phyloP scores from a whole-genome alignment of 2,329 filamentous ascomycete species.

The Colletotrichum caudatum region DNA sequence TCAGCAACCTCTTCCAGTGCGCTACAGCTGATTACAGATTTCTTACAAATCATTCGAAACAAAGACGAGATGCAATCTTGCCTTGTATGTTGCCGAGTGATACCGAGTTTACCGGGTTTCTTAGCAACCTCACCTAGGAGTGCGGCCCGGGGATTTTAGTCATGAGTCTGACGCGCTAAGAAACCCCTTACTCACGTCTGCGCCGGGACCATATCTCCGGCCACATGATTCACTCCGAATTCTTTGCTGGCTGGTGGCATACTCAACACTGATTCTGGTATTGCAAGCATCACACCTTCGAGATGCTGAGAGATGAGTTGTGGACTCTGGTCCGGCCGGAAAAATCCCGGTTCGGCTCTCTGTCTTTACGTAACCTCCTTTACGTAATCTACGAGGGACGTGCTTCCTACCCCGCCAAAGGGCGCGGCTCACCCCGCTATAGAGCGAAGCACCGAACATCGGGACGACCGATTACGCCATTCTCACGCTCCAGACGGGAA shows the following conservation, averaged over 20 bases:
- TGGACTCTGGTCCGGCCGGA: not conserved
- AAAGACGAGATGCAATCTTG: not conserved
- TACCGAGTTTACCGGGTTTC: not conserved
- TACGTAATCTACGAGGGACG: not conserved
- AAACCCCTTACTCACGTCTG: too few species aligned
- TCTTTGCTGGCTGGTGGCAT: not conserved
- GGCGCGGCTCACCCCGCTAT: conserved; percentile 38
- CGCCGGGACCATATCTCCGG: not conserved
- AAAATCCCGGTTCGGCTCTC: conserved; percentile 7
- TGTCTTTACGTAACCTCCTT: too few species aligned
- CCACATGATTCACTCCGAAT: not conserved
- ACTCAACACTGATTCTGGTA: not conserved
- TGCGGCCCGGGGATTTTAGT: too few species aligned
- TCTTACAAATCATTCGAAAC: not conserved
- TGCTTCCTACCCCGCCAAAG: conserved; percentile 33
- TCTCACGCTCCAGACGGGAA: conserved; percentile 29
- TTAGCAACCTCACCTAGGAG: not conserved
- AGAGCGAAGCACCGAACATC: conserved; percentile 36
- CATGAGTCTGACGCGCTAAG: too few species aligned
- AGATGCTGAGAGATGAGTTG: not conserved
- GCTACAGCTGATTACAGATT: not conserved
- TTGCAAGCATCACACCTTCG: not conserved
- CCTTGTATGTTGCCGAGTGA: not conserved
- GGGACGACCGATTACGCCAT: conserved; percentile 30
- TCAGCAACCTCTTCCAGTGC: not conserved